Evolutionary conservation across 192 early-diverging fungal species (phyloP).

Genomic region (Podila epicladia): DNA sequence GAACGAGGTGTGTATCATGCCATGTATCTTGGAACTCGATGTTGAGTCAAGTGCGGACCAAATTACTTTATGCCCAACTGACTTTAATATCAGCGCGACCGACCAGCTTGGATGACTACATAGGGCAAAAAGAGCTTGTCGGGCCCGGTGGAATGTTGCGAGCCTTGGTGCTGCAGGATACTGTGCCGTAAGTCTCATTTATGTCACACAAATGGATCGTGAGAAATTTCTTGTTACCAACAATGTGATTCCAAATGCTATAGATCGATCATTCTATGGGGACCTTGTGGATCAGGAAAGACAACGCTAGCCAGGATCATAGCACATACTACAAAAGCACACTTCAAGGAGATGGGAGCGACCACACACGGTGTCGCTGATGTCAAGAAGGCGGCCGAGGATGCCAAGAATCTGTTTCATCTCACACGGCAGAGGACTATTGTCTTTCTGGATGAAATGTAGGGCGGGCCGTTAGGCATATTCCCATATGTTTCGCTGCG

Average conservation of each 20-base stretch:
- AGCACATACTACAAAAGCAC: slow-evolving; percentile 56
- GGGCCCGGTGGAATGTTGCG: slow-evolving; percentile 73
- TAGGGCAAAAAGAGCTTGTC: slow-evolving; percentile 77
- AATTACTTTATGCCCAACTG: background rate
- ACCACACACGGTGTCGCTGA: slow-evolving; percentile 67
- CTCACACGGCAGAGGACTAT: slow-evolving; percentile 72
- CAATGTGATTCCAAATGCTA: background rate
- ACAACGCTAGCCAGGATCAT: slow-evolving; percentile 58
- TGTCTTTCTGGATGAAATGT: slow-evolving; percentile 89
- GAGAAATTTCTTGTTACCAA: too few relatives aligned
- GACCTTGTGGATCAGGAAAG: slow-evolving; percentile 50
- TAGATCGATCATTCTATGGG: slow-evolving; percentile 84
- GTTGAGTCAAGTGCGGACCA: background rate
- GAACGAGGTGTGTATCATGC: slow-evolving; percentile 54
- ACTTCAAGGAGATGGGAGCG: slow-evolving; percentile 61
- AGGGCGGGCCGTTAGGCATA: background rate
- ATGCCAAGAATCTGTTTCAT: slow-evolving; percentile 64
- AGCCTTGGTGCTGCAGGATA: slow-evolving; percentile 70
- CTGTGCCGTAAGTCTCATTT: slow-evolving; percentile 56
- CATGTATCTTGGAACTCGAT: background rate
- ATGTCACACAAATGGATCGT: too few relatives aligned
- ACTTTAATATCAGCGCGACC: slow-evolving; percentile 60
- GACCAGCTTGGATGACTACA: slow-evolving; percentile 66
- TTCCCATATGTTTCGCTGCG: background rate
- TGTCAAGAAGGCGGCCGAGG: slow-evolving; percentile 75